A percentile compares a stretch with the other conserved stretches of the same genome.
These are phyloP conservation scores for Cercospora beticola DNA, from an alignment of 2,329 filamentous ascomycete genomes.

Conservation along the genomic window DNA sequence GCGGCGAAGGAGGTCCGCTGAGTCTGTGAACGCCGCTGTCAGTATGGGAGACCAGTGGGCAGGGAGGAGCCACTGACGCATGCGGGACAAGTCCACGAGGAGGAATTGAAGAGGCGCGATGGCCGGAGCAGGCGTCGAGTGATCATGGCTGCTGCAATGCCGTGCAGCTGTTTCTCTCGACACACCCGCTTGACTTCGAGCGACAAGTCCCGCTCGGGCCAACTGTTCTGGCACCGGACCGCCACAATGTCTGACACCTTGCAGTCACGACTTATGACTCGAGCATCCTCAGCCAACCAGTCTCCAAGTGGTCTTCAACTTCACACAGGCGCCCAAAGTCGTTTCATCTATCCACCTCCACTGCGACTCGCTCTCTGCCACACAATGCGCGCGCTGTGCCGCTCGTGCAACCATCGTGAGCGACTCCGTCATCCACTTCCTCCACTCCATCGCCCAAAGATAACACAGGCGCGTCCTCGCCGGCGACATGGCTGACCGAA, in stretches of 20 bases:
- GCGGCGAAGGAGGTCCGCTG: slow-evolving; percentile 25
- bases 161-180: neutral
- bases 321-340: slow-evolving; percentile 22
- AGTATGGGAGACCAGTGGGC: neutral
- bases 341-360: slow-evolving; percentile 25
- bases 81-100: slow-evolving; percentile 34
- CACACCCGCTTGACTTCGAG: neutral
- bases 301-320: slow-evolving; percentile 7
- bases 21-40: slow-evolving; percentile 7
- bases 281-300: slow-evolving; percentile 21
- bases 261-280: neutral
- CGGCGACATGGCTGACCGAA: slow-evolving; percentile 16
- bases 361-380: slow-evolving; percentile 17
- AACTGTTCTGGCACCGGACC: neutral
- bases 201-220: neutral
- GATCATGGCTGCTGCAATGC: slow-evolving; percentile 29
- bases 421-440: slow-evolving; percentile 1
- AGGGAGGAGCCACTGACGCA: slow-evolving; percentile 28
- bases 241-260: neutral
- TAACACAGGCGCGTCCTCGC: slow-evolving; percentile 17
- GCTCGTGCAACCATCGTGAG: slow-evolving; percentile 24
- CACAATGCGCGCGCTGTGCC: slow-evolving; percentile 23
- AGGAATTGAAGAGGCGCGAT: slow-evolving; percentile 25
- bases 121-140: slow-evolving; percentile 34
- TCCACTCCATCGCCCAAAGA: slow-evolving; percentile 14